Base-by-base conservation (phyloP, 2,329 filamentous ascomycete genomes). In the Neofusicoccum umdonicola region DNA sequence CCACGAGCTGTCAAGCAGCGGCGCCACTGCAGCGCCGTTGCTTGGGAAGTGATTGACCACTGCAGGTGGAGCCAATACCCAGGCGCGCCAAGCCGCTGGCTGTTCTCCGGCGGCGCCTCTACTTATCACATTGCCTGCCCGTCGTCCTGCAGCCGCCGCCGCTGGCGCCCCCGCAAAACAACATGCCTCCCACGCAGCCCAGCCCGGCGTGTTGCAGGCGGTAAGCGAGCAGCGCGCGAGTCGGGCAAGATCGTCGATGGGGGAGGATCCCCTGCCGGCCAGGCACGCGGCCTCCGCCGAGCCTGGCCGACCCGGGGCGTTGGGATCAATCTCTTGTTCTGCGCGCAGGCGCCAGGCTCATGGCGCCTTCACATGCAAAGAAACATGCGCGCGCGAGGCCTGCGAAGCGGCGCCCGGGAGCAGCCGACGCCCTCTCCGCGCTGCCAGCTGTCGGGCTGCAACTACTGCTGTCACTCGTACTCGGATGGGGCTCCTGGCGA, bases 1-100 rank as follows among this genome's bases (percentile, higher is more conserved):
- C 65, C 62, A 64, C 65, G 65, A 60, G 67, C 66, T 60, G 56
- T 60, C 56, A 60, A 60, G 56, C 56, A 60, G 56, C 56, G 56
- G 42, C 56, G 42, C 56, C 56, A 60, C 56, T 35, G 44, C 45
- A 62, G 58, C 45, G 58, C 58, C 58, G 58, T 62, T 50, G 58
- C 58, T 62, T 50, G 58, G 34, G 44, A 45, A 51, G 58, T 62
- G 58, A 62, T 50, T 62, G 58, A 62, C 58, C 31, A 45, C 58
- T 62, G 58, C 45, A 42, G 58, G 58, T 51, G 58, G 58, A 62
- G 58, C 58, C 58, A 62, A 62, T 62, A 62, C 58, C 13, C 22
- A 27, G 6, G 6, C 47, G 45, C 34, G 58, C 58, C 58, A 51
- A 60, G 56, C 41, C 56, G 11, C 34, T 54, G 31, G 50, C 48